A percentile compares a stretch with the other conserved stretches of the same genome.
phyloP scores from a whole-genome alignment of 257 asterid species.

The Paraleonurus japonicus region DNA sequence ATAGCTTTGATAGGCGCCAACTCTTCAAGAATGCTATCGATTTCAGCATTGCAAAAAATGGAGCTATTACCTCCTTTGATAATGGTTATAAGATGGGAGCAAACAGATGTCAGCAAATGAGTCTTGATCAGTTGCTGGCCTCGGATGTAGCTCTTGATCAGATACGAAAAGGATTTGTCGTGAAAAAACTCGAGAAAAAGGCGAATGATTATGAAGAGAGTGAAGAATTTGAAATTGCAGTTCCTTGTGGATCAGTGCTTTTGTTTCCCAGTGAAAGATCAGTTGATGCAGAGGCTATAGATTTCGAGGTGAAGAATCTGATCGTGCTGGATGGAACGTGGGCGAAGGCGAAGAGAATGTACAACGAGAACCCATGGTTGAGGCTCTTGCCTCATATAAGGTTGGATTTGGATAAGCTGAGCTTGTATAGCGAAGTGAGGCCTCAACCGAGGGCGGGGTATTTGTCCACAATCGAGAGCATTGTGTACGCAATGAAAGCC shows the following conservation, averaged over 20 bases:
- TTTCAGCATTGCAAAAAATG: constrained; percentile 53
- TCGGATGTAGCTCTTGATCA: constrained; percentile 29
- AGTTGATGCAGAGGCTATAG: constrained; percentile 37
- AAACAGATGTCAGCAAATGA: constrained; percentile 16
- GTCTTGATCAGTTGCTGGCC: constrained; percentile 38
- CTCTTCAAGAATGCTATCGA: constrained; percentile 8
- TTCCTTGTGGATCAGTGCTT: constrained; percentile 71
- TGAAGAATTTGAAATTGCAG: constrained; percentile 53
- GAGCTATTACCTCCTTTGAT: constrained; percentile 34
- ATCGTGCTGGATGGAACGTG: constrained; percentile 88
- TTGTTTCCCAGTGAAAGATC: constrained; percentile 75
- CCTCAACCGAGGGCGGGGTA: constrained; percentile 78
- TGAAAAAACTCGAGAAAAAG: constrained; percentile 49
- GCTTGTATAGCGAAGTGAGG: constrained; percentile 90
- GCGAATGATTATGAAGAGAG: constrained; percentile 32
- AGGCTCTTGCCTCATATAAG: constrained; percentile 70
- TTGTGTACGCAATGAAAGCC: constrained; percentile 81
- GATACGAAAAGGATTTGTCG: constrained; percentile 49
- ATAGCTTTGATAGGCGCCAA: constrained; percentile 6
- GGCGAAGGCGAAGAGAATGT: constrained; percentile 95
- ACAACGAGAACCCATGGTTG: constrained; percentile 90
- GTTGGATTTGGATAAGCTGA: constrained; percentile 51
- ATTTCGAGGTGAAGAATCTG: constrained; percentile 66
- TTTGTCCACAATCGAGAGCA: constrained; percentile 91
- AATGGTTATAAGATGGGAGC: neutral